phyloP scores from a whole-genome alignment of 78 protist species.

The Dictyostelium firmibasis region DNA sequence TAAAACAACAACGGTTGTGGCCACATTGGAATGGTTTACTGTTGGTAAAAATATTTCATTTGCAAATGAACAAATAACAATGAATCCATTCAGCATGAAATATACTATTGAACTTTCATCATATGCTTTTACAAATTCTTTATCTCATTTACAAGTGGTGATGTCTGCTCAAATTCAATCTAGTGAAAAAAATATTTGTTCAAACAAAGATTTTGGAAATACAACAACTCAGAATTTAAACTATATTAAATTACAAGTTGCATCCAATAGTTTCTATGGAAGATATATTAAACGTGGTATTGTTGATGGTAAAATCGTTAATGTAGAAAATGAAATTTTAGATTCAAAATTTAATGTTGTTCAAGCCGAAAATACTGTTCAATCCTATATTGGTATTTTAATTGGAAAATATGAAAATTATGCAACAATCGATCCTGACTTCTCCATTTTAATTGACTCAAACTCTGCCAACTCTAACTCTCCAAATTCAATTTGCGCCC shows the following conservation, averaged over 20 bases:
- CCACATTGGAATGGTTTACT: not conserved
- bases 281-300: not conserved
- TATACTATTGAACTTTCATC: not conserved
- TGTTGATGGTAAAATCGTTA: not conserved
- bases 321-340: not conserved
- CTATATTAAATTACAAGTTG: not conserved
- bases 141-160: not conserved
- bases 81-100: not conserved
- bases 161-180: not conserved
- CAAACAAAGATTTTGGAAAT: not conserved
- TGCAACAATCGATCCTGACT: not conserved
- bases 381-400: not conserved
- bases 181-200: not conserved
- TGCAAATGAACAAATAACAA: not conserved
- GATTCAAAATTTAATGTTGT: not conserved
- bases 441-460: not conserved
- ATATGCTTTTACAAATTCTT: not conserved
- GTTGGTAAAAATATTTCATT: not conserved
- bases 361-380: not conserved
- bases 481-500: not conserved
- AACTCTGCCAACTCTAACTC: not conserved
- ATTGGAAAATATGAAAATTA: not conserved
- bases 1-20: not conserved
- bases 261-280: not conserved
- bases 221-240: not conserved